phyloP scores from a whole-genome alignment of 2,329 filamentous ascomycete species.

The Mariannaea elegans region DNA sequence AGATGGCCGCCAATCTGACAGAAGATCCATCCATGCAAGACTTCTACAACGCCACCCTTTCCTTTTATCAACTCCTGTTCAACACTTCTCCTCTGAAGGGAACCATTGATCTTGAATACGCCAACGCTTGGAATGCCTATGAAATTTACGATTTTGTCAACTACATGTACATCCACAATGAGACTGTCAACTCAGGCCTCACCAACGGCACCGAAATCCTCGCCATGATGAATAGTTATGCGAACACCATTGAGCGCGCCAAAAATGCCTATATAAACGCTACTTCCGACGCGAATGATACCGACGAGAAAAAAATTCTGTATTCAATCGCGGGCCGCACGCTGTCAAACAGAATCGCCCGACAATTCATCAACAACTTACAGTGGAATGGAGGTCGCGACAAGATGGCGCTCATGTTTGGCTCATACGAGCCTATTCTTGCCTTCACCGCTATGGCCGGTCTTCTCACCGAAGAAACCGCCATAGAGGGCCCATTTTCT shows the following conservation, averaged over 20 bases:
- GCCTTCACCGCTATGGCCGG: conserved; percentile 62
- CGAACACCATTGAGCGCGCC: conserved; percentile 71
- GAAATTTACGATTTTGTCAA: conserved; percentile 63
- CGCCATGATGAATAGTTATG: conserved; percentile 67
- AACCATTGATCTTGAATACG: conserved; percentile 44
- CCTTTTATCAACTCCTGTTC: conserved; percentile 57
- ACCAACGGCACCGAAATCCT: conserved; percentile 41
- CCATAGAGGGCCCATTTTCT: conserved; percentile 50
- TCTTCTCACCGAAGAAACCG: conserved; percentile 60
- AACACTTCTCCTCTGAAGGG: conserved; percentile 47
- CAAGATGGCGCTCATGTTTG: conserved; percentile 64
- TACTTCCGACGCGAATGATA: conserved; percentile 43
- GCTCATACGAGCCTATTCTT: conserved; percentile 63
- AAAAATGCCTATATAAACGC: conserved; percentile 65
- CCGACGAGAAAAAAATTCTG: conserved; percentile 46
- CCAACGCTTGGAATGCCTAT: conserved; percentile 60
- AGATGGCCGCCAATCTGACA: conserved; percentile 39
- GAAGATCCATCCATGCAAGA: conserved; percentile 35
- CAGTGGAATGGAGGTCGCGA: conserved; percentile 48
- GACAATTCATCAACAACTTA: conserved; percentile 54
- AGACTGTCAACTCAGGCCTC: conserved; percentile 52
- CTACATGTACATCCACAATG: conserved; percentile 63
- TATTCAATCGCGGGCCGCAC: conserved; percentile 63
- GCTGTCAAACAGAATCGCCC: conserved; percentile 55
- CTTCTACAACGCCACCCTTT: conserved; percentile 41